A percentile compares a stretch with the other conserved stretches of the same genome.
phyloP scores from a whole-genome alignment of 2,329 filamentous ascomycete species.

The Madurella mycetomatis region DNA sequence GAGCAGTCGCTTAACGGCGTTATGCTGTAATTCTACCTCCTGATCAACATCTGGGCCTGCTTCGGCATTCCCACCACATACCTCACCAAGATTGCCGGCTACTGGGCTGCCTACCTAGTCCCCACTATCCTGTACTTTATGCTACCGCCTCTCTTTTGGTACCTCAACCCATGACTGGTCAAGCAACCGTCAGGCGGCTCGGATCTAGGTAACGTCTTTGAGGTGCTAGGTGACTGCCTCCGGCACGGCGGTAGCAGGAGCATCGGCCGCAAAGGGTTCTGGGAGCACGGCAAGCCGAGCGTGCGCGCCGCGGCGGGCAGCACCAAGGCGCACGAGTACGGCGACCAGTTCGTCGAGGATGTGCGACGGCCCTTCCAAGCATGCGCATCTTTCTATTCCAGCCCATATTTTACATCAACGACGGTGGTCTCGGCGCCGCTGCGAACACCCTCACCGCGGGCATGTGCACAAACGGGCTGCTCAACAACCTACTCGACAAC shows the following conservation, averaged over 20 bases:
- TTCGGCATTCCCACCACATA: slow-evolving; percentile 49
- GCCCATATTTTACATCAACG: slow-evolving; percentile 40
- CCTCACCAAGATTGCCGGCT: slow-evolving; percentile 46
- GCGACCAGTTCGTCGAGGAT: slow-evolving; percentile 55
- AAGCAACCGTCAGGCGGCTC: slow-evolving; percentile 42
- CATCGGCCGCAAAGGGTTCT: slow-evolving; percentile 45
- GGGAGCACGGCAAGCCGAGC: slow-evolving; percentile 55
- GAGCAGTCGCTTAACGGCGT: slow-evolving; percentile 60
- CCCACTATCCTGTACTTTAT: slow-evolving; percentile 22
- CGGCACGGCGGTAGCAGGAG: slow-evolving; percentile 34
- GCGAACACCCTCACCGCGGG: slow-evolving; percentile 43
- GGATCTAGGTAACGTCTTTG: slow-evolving; percentile 40
- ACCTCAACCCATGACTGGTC: slow-evolving; percentile 36
- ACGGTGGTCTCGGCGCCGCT: slow-evolving; percentile 40
- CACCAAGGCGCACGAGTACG: slow-evolving; percentile 44
- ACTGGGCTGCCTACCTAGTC: slow-evolving; percentile 41
- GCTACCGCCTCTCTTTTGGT: slow-evolving; percentile 38
- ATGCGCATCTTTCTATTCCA: slow-evolving; percentile 51
- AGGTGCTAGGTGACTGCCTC: slow-evolving; percentile 37
- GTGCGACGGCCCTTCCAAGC: slow-evolving; percentile 54
- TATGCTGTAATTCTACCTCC: slow-evolving; percentile 60
- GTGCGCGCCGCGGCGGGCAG: slow-evolving; percentile 42
- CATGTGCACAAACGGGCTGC: slow-evolving; percentile 43
- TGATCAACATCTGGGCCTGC: slow-evolving; percentile 51
- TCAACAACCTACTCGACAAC: slow-evolving; percentile 46